These are phyloP conservation scores for Acarospora socialis DNA, from an alignment of 2,329 filamentous ascomycete species.

Conservation along the genomic window DNA sequence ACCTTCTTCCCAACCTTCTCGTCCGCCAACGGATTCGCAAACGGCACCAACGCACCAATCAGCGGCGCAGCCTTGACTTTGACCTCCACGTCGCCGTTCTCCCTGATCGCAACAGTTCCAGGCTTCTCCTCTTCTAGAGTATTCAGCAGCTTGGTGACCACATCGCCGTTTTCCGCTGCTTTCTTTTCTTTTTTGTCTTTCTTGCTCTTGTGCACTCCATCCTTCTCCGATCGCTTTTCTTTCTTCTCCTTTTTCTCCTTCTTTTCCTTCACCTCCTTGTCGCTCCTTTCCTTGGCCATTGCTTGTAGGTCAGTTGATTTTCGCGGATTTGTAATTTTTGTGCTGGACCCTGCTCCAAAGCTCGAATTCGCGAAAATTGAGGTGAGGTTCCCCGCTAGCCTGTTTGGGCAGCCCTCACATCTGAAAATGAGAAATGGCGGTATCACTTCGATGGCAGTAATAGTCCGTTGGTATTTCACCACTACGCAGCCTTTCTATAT, in stretches of 20 bases:
- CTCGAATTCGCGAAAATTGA: too few species aligned
- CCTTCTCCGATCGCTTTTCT: constrained; percentile 31
- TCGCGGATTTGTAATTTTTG: too few species aligned
- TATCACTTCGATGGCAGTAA: too few species aligned
- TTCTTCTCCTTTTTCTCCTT: constrained; percentile 26
- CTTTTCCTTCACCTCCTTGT: constrained; percentile 21
- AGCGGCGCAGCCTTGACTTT: constrained; percentile 28
- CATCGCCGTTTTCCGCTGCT: constrained; percentile 5
- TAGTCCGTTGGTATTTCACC: too few species aligned
- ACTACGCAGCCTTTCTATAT: too few species aligned
- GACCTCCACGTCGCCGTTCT: constrained; percentile 7
- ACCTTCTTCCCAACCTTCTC: constrained; percentile 38
- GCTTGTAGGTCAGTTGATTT: too few species aligned
- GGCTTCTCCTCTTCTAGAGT: constrained; percentile 10
- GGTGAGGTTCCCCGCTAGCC: too few species aligned
- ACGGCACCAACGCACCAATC: constrained; percentile 34
- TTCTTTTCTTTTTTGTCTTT: constrained; percentile 28
- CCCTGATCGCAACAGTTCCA: constrained; percentile 9
- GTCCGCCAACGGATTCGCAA: constrained; percentile 35
- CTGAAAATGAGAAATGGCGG: too few species aligned
- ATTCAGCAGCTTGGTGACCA: constrained; percentile 11
- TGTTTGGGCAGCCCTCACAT: too few species aligned
- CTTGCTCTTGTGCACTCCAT: constrained; percentile 30
- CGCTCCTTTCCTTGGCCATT: constrained; percentile 32
- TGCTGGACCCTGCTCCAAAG: too few species aligned